Evolutionary conservation across 2,329 filamentous ascomycete species (phyloP), one percentile per base, ranked within the genome.

Genomic region (Phialophora tarda): DNA sequence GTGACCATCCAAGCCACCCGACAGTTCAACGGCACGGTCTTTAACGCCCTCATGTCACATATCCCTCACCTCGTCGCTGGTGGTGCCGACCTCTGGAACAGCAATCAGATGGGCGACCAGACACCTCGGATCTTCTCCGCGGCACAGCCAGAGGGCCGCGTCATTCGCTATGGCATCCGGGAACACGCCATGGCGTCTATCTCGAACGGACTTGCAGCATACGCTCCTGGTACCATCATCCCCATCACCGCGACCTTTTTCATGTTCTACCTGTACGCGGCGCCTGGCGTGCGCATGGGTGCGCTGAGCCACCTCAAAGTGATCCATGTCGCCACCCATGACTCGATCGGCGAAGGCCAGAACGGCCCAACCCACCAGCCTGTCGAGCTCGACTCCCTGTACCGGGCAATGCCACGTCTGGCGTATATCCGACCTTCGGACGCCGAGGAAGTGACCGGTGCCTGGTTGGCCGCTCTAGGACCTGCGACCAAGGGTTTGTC

Each of bases 181-280:
- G 86, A 88, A 71, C 86, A 88, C 72, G 86, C 85, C 63, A 88
- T 89, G 87, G 81, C 81, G 1, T 91, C 91, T 76, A 92, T 96
- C 82, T 91, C 96, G 84, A 97, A 97, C 73, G 87, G 86, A 4
- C 75, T 89, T 3, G 86, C 87, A 0, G 87, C 87, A 1, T 89
- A 81, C 84, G 79, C 79, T n/a, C 78, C 81, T 6, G 82, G 82
- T 24, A 80, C 82, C 2, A 81, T 84, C 64, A 75, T 84, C 65
- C 73, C 70, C 60, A 80, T 80, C 67, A 81, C 81, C 0, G 71
- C 63, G 0, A 82, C 81, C 3, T 88, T 88, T 76, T 87, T 88
- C 78, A 88, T 88, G 84, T 88, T 88, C 75, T 88, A 88, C 26
- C n/a, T 55, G 53, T 55, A 55, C 17, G 84, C 84, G 10, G 85